Conservation (phyloP, 805 yeast species). For the Debaryomyces tyrocola region DNA sequence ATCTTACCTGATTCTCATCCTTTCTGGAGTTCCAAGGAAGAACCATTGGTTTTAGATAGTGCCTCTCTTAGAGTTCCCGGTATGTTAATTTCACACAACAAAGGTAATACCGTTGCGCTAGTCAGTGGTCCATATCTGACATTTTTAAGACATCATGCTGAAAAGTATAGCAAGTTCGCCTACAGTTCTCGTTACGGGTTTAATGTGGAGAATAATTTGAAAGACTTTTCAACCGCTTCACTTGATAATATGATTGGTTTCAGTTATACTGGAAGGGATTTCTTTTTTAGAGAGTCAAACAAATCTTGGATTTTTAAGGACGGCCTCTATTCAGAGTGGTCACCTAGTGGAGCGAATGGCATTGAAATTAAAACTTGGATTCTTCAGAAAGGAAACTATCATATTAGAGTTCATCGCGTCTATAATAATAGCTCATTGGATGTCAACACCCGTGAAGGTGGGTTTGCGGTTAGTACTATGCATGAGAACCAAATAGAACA, state of each 20-base stretch:
- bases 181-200: slow-evolving; percentile 10
- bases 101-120: slow-evolving; percentile 8
- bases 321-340: slow-evolving; percentile 8
- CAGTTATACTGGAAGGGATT: slow-evolving; percentile 7
- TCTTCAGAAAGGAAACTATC: slow-evolving; percentile 7
- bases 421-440: slow-evolving; percentile 2
- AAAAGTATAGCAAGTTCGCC: slow-evolving; percentile 12
- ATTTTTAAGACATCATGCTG: slow-evolving; percentile 4
- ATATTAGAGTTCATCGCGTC: slow-evolving; percentile 9
- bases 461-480: slow-evolving; percentile 8
- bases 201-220: slow-evolving; percentile 6
- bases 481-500: background rate
- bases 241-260: slow-evolving; percentile 13
- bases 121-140: slow-evolving; percentile 10
- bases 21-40: slow-evolving; percentile 9
- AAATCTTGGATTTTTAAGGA: slow-evolving; percentile 1
- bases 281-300: background rate
- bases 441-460: slow-evolving; percentile 10
- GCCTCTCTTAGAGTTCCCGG: slow-evolving; percentile 5
- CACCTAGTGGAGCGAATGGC: slow-evolving; percentile 1
- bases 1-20: slow-evolving; percentile 9
- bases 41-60: slow-evolving; percentile 2
- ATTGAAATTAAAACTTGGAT: slow-evolving; percentile 9
- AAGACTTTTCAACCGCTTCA: slow-evolving; percentile 1
- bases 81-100: slow-evolving; percentile 8